Conservation (phyloP, 768 basidiomycete species). For the Thelephora ganbajun region DNA sequence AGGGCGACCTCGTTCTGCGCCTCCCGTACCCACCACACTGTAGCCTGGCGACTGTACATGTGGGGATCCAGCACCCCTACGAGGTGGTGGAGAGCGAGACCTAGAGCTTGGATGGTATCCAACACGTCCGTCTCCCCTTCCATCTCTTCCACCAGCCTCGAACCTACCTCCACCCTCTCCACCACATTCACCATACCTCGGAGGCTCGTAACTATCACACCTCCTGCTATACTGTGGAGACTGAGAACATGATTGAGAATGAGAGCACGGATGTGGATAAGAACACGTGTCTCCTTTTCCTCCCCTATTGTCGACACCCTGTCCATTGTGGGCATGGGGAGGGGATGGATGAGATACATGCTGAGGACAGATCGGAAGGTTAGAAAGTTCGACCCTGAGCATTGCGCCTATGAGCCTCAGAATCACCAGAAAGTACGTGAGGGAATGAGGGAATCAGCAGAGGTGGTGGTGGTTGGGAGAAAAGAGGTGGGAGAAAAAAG, state of each 20-base stretch:
- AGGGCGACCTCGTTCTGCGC: slow-evolving; percentile 49
- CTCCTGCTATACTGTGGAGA: slow-evolving; percentile 1
- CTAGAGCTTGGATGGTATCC: slow-evolving; percentile 30
- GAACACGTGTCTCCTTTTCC: slow-evolving; percentile 25
- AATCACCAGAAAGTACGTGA: too few species aligned
- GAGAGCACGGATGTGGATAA: slow-evolving; percentile 21
- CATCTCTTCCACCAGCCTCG: neutral
- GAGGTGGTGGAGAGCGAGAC: slow-evolving; percentile 29
- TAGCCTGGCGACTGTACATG: slow-evolving; percentile 76
- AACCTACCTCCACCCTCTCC: neutral
- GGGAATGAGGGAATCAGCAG: too few species aligned
- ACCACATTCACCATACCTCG: neutral
- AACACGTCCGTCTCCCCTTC: neutral
- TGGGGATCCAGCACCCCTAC: slow-evolving; percentile 37
- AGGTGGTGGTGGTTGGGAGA: too few species aligned
- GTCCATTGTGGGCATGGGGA: slow-evolving; percentile 34
- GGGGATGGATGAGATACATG: slow-evolving; percentile 28
- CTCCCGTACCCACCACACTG: slow-evolving; percentile 43
- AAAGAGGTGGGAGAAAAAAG: too few species aligned
- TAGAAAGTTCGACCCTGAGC: slow-evolving; percentile 77
- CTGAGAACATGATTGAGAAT: slow-evolving; percentile 35
- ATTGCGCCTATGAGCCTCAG: too few species aligned
- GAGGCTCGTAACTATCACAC: neutral
- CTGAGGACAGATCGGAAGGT: slow-evolving; percentile 43
- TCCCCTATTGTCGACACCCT: slow-evolving; percentile 12